Conservation (phyloP, 495 filamentous ascomycete genomes). For the Letharia lupina region DNA sequence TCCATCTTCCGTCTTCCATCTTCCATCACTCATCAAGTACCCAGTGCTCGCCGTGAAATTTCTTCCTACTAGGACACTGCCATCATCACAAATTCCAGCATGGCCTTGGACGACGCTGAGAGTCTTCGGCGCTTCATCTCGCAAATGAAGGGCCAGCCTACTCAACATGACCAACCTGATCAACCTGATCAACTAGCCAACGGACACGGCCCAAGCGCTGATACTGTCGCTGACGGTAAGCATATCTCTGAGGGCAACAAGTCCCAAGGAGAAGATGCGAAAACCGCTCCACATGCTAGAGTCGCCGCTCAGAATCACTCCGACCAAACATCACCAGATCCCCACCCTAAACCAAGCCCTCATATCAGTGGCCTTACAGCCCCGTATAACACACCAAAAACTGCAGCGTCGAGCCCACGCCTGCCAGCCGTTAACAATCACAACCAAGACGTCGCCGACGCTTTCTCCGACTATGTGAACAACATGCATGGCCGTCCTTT, state of each 20-base stretch:
- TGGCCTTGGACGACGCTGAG: background rate
- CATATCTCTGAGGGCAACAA: background rate
- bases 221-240: background rate
- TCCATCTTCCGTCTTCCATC: no score
- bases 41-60: background rate
- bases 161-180: background rate
- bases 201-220: background rate
- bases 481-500: slow-evolving; percentile 12
- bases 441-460: slow-evolving; percentile 13
- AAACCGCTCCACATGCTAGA: background rate
- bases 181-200: background rate
- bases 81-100: background rate
- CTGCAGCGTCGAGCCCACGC: background rate
- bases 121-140: slow-evolving; percentile 9
- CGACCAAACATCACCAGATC: background rate
- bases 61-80: background rate
- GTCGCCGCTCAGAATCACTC: background rate
- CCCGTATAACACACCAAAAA: slow-evolving; percentile 14
- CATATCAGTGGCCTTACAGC: background rate
- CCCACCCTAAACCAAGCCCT: background rate
- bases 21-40: background rate
- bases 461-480: slow-evolving; percentile 7
- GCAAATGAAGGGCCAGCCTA: slow-evolving; percentile 1
- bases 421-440: background rate
- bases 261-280: background rate